These are phyloP conservation scores for Colletotrichum salicis DNA, from an alignment of 2,329 filamentous ascomycete species.

Conservation along the genomic window DNA sequence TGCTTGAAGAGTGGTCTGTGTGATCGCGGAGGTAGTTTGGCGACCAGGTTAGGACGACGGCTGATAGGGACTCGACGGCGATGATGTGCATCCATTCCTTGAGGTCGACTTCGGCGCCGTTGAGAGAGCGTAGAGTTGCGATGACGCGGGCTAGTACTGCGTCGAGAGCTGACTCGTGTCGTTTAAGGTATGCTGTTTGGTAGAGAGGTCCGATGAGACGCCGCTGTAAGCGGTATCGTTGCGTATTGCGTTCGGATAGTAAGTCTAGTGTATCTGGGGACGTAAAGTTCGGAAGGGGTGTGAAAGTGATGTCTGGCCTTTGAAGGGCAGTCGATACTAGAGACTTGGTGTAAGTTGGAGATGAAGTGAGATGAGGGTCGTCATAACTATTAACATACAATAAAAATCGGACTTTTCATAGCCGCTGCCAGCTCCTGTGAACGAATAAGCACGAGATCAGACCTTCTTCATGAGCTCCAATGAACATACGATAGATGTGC, in stretches of 20 bases:
- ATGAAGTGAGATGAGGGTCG: neutral
- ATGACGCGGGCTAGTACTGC: constrained; percentile 50
- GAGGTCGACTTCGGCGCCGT: constrained; percentile 56
- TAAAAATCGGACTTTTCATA: constrained; percentile 66
- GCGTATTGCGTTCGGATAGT: constrained; percentile 58
- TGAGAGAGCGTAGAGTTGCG: constrained; percentile 47
- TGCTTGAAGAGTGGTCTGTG: constrained; percentile 59
- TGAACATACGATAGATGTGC: constrained; percentile 56
- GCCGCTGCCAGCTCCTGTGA: constrained; percentile 55
- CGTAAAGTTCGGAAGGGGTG: constrained; percentile 39
- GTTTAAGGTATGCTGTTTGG: constrained; percentile 53
- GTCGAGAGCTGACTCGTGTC: constrained; percentile 55
- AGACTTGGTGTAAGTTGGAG: neutral
- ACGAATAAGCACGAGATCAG: neutral
- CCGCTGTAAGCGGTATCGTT: constrained; percentile 60
- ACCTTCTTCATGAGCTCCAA: no score
- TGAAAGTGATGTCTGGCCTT: constrained; percentile 54
- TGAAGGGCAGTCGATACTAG: constrained; percentile 58
- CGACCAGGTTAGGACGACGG: constrained; percentile 63
- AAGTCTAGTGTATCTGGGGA: constrained; percentile 59
- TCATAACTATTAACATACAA: constrained; percentile 42
- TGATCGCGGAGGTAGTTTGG: constrained; percentile 56
- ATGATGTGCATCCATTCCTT: constrained; percentile 69
- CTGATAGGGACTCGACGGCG: constrained; percentile 62
- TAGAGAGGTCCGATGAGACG: constrained; percentile 62